phyloP scores from a whole-genome alignment of 345 rosid genomes.

The Alliaria petiolata region DNA sequence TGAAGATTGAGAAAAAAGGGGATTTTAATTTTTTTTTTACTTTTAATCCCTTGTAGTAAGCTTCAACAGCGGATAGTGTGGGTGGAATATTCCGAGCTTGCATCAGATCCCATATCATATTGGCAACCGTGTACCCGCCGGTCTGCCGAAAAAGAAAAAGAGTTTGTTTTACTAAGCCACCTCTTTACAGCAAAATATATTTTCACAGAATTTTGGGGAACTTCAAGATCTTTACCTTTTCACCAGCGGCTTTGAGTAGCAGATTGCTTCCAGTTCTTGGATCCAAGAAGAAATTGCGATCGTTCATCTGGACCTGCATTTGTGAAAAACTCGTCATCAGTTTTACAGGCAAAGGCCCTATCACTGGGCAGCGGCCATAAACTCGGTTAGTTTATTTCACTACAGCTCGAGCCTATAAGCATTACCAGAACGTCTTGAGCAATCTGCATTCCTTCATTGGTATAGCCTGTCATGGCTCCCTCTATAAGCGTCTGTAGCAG shows the following conservation, averaged over 20 bases:
- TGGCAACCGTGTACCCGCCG: constrained; percentile 86
- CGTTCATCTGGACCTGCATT: constrained; percentile 62
- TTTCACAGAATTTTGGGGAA: background rate
- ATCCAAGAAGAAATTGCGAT: constrained; percentile 52
- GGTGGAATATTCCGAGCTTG: constrained; percentile 54
- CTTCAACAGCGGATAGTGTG: constrained; percentile 57
- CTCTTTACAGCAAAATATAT: background rate
- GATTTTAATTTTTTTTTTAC: constrained; percentile 29
- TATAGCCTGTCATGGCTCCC: constrained; percentile 86
- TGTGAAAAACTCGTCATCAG: background rate
- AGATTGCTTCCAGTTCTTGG: constrained; percentile 66
- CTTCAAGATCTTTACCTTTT: constrained; percentile 51
- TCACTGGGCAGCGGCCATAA: background rate
- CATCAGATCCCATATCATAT: constrained; percentile 90
- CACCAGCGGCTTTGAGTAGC: constrained; percentile 77
- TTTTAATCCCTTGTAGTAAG: constrained; percentile 79
- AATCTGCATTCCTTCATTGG: constrained; percentile 84
- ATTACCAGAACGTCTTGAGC: constrained; percentile 82
- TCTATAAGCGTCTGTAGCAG: constrained; percentile 63
- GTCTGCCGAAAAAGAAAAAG: constrained; percentile 36
- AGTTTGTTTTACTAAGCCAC: background rate
- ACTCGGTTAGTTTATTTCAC: background rate
- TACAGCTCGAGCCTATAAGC: constrained; percentile 2
- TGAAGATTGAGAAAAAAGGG: background rate
- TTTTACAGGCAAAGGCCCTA: background rate